phyloP scores from a whole-genome alignment of 1,284 basidiomycete species.

The Pseudozyma sp. region DNA sequence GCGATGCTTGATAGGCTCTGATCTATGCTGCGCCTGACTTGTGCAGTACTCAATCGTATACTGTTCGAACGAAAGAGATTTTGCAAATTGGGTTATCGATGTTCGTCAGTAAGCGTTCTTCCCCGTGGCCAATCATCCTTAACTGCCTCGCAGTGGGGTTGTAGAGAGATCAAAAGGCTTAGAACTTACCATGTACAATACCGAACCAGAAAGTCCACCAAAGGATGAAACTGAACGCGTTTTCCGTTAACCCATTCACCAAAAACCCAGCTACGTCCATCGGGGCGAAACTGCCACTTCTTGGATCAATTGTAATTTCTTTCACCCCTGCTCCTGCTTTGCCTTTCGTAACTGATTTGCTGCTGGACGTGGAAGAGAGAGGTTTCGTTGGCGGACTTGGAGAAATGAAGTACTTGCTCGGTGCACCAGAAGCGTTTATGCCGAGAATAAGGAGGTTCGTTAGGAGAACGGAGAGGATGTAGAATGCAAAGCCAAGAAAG shows the following conservation, averaged over 20 bases:
- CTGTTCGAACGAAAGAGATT: too few relatives aligned
- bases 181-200: conserved; percentile 66
- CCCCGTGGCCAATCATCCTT: background rate
- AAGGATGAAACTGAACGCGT: conserved; percentile 62
- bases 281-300: conserved; percentile 27
- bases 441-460: conserved; percentile 53
- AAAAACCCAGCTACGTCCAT: conserved; percentile 25
- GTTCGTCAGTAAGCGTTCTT: background rate
- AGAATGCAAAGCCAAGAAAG: conserved; percentile 63
- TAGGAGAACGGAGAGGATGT: conserved; percentile 51
- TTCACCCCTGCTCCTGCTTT: too few relatives aligned
- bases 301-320: conserved; percentile 21
- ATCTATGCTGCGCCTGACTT: too few relatives aligned
- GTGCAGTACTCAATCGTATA: too few relatives aligned
- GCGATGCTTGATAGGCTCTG: too few relatives aligned
- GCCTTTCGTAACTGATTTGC: background rate
- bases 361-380: conserved; percentile 1
- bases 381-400: conserved; percentile 31
- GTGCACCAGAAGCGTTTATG: conserved; percentile 45
- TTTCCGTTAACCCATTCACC: conserved; percentile 52
- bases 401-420: conserved; percentile 51
- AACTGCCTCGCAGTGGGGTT: background rate
- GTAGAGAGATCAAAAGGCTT: too few relatives aligned
- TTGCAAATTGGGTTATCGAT: background rate
- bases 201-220: conserved; percentile 68